phyloP scores from a whole-genome alignment of 2,329 filamentous ascomycete species.

The Aureobasidium vineae region DNA sequence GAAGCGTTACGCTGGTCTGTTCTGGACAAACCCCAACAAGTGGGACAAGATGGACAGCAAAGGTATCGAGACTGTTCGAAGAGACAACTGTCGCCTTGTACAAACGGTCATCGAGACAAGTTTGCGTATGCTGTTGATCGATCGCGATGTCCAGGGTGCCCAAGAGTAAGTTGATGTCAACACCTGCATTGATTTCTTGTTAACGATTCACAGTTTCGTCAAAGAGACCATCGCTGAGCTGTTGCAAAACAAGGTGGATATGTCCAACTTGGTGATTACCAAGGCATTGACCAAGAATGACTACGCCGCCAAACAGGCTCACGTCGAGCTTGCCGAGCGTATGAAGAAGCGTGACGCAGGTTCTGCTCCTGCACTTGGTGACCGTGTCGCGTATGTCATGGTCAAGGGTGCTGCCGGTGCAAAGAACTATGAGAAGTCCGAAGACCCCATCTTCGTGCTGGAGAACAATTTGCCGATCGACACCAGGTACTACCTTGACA shows the following conservation, averaged over 20 bases:
- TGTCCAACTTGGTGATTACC: slow-evolving; percentile 98
- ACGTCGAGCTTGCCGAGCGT: slow-evolving; percentile 89
- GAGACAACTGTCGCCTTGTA: slow-evolving; percentile 94
- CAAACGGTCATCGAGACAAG: slow-evolving; percentile 98
- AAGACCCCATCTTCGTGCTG: slow-evolving; percentile 94
- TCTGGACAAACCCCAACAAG: slow-evolving; percentile 92
- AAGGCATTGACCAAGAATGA: slow-evolving; percentile 90
- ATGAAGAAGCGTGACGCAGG: slow-evolving; percentile 98
- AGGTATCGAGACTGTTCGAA: slow-evolving; percentile 94
- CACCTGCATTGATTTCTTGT: background rate
- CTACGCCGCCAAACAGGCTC: slow-evolving; percentile 90
- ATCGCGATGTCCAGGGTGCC: slow-evolving; percentile 83
- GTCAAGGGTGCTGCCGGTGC: slow-evolving; percentile 83
- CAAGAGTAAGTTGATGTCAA: slow-evolving; percentile 69
- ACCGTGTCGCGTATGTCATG: slow-evolving; percentile 98
- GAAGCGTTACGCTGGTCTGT: slow-evolving; percentile 97
- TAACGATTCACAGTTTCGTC: slow-evolving; percentile 69
- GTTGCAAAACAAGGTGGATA: slow-evolving; percentile 95
- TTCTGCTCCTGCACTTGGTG: slow-evolving; percentile 86
- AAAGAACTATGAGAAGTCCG: slow-evolving; percentile 95
- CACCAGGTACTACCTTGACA: slow-evolving; percentile 97
- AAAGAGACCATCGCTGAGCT: slow-evolving; percentile 94
- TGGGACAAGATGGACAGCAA: slow-evolving; percentile 99
- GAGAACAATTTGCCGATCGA: slow-evolving; percentile 98
- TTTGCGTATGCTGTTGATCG: slow-evolving; percentile 90